Evolutionary conservation across 176 grass and related monocot genomes (phyloP).

Genomic region (Phyllostachys edulis): DNA sequence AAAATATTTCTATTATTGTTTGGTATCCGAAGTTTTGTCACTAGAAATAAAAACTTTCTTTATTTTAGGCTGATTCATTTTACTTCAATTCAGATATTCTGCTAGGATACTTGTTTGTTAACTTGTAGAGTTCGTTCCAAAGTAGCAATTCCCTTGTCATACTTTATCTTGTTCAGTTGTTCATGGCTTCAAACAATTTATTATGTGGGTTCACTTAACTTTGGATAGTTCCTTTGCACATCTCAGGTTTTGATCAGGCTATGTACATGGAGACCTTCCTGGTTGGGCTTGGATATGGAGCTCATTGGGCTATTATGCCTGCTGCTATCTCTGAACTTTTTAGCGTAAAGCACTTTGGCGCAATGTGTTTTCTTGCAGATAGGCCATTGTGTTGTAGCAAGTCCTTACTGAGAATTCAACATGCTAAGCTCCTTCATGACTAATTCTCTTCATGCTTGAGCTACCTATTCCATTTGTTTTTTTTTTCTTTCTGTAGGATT

Average conservation of each 20-base stretch:
- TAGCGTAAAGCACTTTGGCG: too few relatives aligned
- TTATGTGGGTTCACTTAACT: not conserved
- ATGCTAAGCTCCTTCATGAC: too few relatives aligned
- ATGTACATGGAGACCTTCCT: too few relatives aligned
- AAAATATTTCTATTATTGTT: not conserved
- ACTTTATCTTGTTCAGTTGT: constrained; percentile 4
- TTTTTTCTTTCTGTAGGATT: too few relatives aligned
- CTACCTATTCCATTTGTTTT: too few relatives aligned
- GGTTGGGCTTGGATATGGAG: too few relatives aligned
- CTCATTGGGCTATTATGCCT: too few relatives aligned
- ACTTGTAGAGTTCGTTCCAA: not conserved
- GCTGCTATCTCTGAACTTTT: too few relatives aligned
- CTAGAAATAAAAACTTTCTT: not conserved
- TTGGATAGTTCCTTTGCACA: constrained; percentile 1
- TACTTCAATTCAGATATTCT: constrained; percentile 11
- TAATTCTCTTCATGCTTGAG: too few relatives aligned
- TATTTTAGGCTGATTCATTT: not conserved
- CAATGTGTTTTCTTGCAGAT: too few relatives aligned
- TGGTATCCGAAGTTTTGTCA: not conserved
- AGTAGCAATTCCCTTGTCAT: constrained; percentile 5
- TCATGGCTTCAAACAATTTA: not conserved
- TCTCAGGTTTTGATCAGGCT: not conserved
- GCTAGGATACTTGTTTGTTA: not conserved
- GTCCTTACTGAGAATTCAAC: too few relatives aligned
- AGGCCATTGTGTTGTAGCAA: too few relatives aligned